Conservation (phyloP, 164 flowering plant genomes). For the Litsea cubeba region DNA sequence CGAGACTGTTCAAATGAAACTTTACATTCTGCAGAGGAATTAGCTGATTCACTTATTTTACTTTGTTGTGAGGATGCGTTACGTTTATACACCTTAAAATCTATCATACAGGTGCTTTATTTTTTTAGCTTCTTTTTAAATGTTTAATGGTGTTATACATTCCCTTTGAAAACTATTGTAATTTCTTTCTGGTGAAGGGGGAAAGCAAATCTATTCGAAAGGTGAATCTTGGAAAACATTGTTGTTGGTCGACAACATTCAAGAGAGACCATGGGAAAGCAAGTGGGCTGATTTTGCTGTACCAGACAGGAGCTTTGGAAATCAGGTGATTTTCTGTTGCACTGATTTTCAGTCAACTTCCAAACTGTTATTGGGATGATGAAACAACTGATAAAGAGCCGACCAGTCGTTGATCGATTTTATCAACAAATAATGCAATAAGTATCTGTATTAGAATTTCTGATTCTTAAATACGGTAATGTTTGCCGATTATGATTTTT, state of each 20-base stretch:
- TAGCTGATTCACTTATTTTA: conserved; percentile 42
- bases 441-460: not conserved
- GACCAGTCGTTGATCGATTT: not conserved
- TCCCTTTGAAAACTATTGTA: conserved; percentile 5
- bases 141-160: not conserved
- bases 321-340: conserved; percentile 37
- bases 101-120: conserved; percentile 54
- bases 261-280: conserved; percentile 36
- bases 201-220: conserved; percentile 47
- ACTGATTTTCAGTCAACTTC: not conserved
- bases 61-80: conserved; percentile 68
- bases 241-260: conserved; percentile 75
- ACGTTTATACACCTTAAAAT: conserved; percentile 48
- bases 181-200: conserved; percentile 41
- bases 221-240: conserved; percentile 57
- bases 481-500: not conserved
- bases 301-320: conserved; percentile 67
- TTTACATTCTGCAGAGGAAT: conserved; percentile 18
- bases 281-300: conserved; percentile 51
- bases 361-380: not conserved
- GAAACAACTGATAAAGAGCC: not conserved
- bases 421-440: not conserved
- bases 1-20: conserved; percentile 22
- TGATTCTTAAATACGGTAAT: not conserved
- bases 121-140: conserved; percentile 6